These are phyloP conservation scores for Collybiopsis luxurians DNA, from an alignment of 768 basidiomycete species.

Conservation along the genomic window DNA sequence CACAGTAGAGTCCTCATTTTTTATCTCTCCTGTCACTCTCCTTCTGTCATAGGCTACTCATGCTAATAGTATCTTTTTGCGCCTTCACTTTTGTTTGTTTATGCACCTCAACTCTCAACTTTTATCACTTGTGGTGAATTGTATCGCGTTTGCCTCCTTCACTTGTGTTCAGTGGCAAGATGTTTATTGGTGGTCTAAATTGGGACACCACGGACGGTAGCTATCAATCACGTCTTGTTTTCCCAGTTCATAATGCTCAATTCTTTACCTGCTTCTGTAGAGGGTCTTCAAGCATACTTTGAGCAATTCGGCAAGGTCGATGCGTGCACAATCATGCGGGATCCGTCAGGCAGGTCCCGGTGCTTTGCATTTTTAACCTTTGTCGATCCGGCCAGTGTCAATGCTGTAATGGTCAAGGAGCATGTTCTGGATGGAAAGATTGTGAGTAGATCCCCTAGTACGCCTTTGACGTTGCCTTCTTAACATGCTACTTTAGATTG, in stretches of 20 bases:
- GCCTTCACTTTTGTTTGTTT: slow-evolving; percentile 26
- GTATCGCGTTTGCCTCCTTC: neutral
- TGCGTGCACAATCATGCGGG: slow-evolving; percentile 98
- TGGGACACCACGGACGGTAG: slow-evolving; percentile 99
- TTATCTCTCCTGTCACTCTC: slow-evolving; percentile 56
- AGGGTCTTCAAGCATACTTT: slow-evolving; percentile 84
- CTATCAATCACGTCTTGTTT: slow-evolving; percentile 36
- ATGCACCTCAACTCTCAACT: slow-evolving; percentile 21
- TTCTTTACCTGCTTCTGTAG: slow-evolving; percentile 45
- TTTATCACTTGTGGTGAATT: too few species aligned
- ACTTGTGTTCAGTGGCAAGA: slow-evolving; percentile 71
- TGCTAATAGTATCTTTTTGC: slow-evolving; percentile 71
- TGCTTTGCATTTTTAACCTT: slow-evolving; percentile 99
- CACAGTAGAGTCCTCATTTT: slow-evolving; percentile 74
- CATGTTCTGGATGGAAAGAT: slow-evolving; percentile 97
- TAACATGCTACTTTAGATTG: slow-evolving; percentile 61
- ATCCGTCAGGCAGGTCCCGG: slow-evolving; percentile 88
- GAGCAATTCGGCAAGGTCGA: slow-evolving; percentile 95
- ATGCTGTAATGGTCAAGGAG: slow-evolving; percentile 92
- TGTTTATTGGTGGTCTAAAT: slow-evolving; percentile 99
- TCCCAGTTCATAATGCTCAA: slow-evolving; percentile 41
- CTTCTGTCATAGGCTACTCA: slow-evolving; percentile 69
- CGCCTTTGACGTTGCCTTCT: slow-evolving; percentile 7
- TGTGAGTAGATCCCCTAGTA: slow-evolving; percentile 64
- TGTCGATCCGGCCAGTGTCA: slow-evolving; percentile 88